Conservation (phyloP, 495 filamentous ascomycete species). For the Aspergillus bertholletiae region DNA sequence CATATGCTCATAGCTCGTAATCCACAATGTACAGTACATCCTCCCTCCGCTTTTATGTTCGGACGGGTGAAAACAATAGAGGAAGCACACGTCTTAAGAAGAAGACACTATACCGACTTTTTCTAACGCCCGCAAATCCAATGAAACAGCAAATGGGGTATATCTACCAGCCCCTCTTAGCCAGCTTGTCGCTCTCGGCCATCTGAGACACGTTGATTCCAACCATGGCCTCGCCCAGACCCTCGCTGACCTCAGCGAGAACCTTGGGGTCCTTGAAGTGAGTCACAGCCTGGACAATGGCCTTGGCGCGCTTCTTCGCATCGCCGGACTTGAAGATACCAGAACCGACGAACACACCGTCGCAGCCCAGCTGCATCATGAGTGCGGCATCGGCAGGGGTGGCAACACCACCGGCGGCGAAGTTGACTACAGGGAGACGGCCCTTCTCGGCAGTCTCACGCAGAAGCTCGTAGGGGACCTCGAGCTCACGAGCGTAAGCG, state of each 20-base stretch:
- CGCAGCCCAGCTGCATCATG: constrained; percentile 99
- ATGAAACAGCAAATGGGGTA: constrained; percentile 7
- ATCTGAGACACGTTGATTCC: constrained; percentile 79
- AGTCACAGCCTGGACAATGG: constrained; percentile 92
- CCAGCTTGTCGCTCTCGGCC: constrained; percentile 74
- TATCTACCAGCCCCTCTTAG: constrained; percentile 79
- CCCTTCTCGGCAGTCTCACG: constrained; percentile 83
- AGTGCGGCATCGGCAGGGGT: constrained; percentile 95
- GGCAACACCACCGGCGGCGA: constrained; percentile 94
- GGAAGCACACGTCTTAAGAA: too few species aligned
- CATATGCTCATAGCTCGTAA: constrained; percentile 18
- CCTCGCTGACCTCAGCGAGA: constrained; percentile 79
- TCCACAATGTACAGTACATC: constrained; percentile 2
- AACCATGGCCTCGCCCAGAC: constrained; percentile 93
- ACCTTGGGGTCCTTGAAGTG: constrained; percentile 85
- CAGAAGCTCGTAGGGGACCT: constrained; percentile 69
- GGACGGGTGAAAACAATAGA: not conserved
- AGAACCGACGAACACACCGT: constrained; percentile 94
- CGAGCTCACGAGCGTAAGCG: constrained; percentile 76
- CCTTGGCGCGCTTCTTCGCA: constrained; percentile 79
- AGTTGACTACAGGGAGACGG: constrained; percentile 94
- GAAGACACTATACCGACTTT: constrained; percentile 9
- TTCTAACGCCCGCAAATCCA: constrained; percentile 19
- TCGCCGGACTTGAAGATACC: constrained; percentile 97
- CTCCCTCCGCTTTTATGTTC: not conserved